phyloP scores from a whole-genome alignment of 2,329 filamentous ascomycete genomes.

The Colletotrichum sublineola region DNA sequence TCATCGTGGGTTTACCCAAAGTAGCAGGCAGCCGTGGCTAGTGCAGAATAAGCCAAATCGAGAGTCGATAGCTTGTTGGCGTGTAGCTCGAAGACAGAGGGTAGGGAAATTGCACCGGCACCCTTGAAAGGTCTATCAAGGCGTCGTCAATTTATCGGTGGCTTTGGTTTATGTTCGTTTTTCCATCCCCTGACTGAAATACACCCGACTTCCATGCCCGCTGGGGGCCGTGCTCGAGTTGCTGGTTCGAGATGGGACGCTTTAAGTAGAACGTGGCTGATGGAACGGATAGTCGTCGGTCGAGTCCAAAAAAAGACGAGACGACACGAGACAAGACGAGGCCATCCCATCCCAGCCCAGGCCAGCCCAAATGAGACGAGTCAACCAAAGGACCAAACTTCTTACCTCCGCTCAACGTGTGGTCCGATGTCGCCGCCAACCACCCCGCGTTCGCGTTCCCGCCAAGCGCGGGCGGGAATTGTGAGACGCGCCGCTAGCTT shows the following conservation, averaged over 20 bases:
- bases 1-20: constrained; percentile 1
- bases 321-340: constrained; percentile 5
- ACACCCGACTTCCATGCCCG: constrained; percentile 10
- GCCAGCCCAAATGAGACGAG: constrained; percentile 13
- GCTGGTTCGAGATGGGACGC: background rate
- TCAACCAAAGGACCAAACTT: constrained; percentile 3
- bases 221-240: constrained; percentile 15
- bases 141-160: background rate
- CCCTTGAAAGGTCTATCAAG: background rate
- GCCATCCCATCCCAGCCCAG: background rate
- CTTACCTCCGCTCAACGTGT: constrained; percentile 6
- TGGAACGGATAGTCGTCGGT: constrained; percentile 3
- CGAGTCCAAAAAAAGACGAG: constrained; percentile 6
- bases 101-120: background rate
- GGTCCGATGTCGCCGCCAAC: constrained; percentile 7
- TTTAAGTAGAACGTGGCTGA: constrained; percentile 21
- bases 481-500: constrained; percentile 26
- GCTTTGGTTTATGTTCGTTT: background rate
- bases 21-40: background rate
- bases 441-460: background rate
- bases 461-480: constrained; percentile 3
- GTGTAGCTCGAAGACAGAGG: background rate
- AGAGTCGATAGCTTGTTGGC: constrained; percentile 11
- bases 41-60: constrained; percentile 13
- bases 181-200: background rate